Evolutionary conservation across 768 basidiomycete species (phyloP), one percentile per base, ranked within the genome.

Genomic region (Trametes coccinea): DNA sequence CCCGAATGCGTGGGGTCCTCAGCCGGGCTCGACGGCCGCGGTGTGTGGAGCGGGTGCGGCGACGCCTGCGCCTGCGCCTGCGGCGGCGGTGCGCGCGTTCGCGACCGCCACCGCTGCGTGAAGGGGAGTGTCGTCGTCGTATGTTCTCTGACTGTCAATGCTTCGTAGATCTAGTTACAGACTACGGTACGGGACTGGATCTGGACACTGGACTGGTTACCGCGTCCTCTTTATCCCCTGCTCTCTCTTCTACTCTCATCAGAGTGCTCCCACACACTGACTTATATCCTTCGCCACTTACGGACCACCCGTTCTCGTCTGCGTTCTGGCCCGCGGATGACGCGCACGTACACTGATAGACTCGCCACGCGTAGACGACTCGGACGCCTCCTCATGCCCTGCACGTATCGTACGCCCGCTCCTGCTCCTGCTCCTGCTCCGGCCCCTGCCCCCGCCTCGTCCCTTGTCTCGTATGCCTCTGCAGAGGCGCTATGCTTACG

Each of bases 1-100:
- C 69, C 87, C 85, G 17, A 73, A 84, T 66, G 77, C 84, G 49
- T 91, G 87, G 73, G 62, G 61, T 2, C 69, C 69, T 0, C 60
- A 60, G 34, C 39, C 31, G 29, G 62, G 48, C 43, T 55, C 66
- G 60, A 70, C 69, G 4, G 53, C 55, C 2, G 64, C 64, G 53
- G 56, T 70, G 16, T 70, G 69, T 53, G 66, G 63, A 5, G 22
- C 22, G 22, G 66, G 53, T 22, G 60, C 63, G n/a, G 59, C 62
- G 16, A 33, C 56, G 16, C 48, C 60, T 22, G 58, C 50, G 6
- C 58, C 60, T 13, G 59, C 56, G 16, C 48, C 60, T 22, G 58
- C 50, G 6, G 60, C 60, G n/a, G 59, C 62, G 16, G 17, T 48
- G 30, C 48, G 53, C n/a, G 50, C 43, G 14, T 30, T 40, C n/a